Evolutionary conservation across 805 yeast species (phyloP), one percentile per base, ranked within the genome.

Genomic region (Candida lessepsii): DNA sequence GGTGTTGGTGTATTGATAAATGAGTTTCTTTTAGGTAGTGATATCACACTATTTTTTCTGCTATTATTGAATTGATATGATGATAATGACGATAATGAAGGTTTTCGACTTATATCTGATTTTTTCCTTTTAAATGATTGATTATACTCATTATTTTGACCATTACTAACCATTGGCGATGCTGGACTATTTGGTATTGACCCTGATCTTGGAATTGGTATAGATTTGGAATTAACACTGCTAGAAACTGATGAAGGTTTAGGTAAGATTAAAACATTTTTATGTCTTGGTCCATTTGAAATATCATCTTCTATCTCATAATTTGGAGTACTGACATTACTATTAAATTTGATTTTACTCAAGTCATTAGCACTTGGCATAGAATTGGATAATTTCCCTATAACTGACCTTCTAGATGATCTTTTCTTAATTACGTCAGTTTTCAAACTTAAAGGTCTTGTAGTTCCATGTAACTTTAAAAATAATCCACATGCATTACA

Each of bases 401-500:
- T 34, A 29, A 27, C 23, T 5, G 44, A 25, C 25, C 57, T 52
- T 33, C 76, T 73, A 3, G 80, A 71, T 42, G 70, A 70, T 50
- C 84, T 60, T 56, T 78, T 79, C 41, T 75, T 77, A 37, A 79
- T 79, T 9, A 75, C 73, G 47, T 76, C 82, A 0, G 79, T 76
- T 44, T 76, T 76, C 41, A 76, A 60, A 17, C 81, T 72, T 17
- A 79, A 58, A 1, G 84, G 84, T 37, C 84, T 58, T 54, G 76
- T 76, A 2, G 83, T 75, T 13, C 84, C 84, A 50, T 79, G 84
- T 14, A 79, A 57, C 50, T 78, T 78, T 39, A 73, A 68, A 51
- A 78, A 79, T 16, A 79, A 60, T 0, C 84, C 84, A 61, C 84
- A 79, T 0, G 84, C 84, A 52, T 79, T 79, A 53, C 84, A 79